phyloP scores from a whole-genome alignment of 2,329 filamentous ascomycete genomes.

The Fusarium duplospermum region DNA sequence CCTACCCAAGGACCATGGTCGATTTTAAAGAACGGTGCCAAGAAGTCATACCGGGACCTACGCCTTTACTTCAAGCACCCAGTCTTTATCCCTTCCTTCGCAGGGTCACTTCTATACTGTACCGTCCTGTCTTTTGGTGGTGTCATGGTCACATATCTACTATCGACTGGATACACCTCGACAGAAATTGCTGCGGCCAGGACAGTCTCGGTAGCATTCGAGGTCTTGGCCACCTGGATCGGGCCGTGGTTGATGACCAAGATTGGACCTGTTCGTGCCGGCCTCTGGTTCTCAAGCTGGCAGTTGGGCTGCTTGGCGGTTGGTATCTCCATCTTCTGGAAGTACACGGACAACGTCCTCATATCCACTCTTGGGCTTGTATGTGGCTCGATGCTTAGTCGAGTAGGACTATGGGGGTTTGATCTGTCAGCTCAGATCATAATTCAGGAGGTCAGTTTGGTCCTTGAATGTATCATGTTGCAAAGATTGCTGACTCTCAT shows the following conservation, averaged over 20 bases:
- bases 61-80: slow-evolving; percentile 63
- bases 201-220: slow-evolving; percentile 63
- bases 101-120: slow-evolving; percentile 69
- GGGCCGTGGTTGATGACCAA: slow-evolving; percentile 66
- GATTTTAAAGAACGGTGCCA: slow-evolving; percentile 7
- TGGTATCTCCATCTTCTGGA: slow-evolving; percentile 58
- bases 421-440: slow-evolving; percentile 71
- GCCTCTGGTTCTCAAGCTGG: slow-evolving; percentile 78
- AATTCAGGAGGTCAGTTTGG: slow-evolving; percentile 66
- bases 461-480: background rate
- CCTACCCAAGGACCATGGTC: background rate
- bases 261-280: slow-evolving; percentile 71
- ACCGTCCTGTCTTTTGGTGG: slow-evolving; percentile 70
- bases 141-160: slow-evolving; percentile 74
- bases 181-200: slow-evolving; percentile 65
- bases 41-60: slow-evolving; percentile 31
- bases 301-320: slow-evolving; percentile 68
- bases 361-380: slow-evolving; percentile 61
- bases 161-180: slow-evolving; percentile 64
- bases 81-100: slow-evolving; percentile 70
- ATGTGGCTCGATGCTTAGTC: slow-evolving; percentile 64
- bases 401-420: slow-evolving; percentile 71
- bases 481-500: slow-evolving; percentile 9
- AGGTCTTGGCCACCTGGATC: slow-evolving; percentile 71
- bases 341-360: slow-evolving; percentile 40